phyloP scores from a whole-genome alignment of 495 filamentous ascomycete genomes.

The Trichoderma erinaceum region DNA sequence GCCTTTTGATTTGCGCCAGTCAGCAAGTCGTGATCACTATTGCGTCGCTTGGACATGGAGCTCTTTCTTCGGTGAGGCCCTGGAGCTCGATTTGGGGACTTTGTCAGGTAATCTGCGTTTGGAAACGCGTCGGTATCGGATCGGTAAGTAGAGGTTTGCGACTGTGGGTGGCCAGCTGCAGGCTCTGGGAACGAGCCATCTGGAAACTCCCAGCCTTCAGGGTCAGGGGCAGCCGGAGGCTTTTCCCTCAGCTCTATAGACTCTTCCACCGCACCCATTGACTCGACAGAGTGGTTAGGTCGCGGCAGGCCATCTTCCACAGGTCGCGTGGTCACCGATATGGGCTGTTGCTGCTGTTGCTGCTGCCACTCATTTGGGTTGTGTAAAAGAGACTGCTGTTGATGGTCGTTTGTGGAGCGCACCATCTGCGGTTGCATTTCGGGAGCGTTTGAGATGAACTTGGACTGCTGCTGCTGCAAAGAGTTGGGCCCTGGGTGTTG shows the following conservation, averaged over 20 bases:
- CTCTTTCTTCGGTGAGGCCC: slow-evolving; percentile 75
- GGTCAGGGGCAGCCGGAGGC: slow-evolving; percentile 36
- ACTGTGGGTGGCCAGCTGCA: slow-evolving; percentile 30
- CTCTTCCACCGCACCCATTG: slow-evolving; percentile 45
- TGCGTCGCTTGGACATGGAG: slow-evolving; percentile 59
- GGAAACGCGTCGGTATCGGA: slow-evolving; percentile 84
- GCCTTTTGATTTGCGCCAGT: slow-evolving; percentile 44
- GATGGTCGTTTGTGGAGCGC: slow-evolving; percentile 37
- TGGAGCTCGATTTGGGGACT: slow-evolving; percentile 70
- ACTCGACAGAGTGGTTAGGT: slow-evolving; percentile 51
- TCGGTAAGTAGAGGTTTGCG: slow-evolving; percentile 45
- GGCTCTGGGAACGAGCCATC: slow-evolving; percentile 55
- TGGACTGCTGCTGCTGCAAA: slow-evolving; percentile 42
- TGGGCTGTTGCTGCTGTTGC: slow-evolving; percentile 37
- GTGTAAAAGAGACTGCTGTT: slow-evolving; percentile 13
- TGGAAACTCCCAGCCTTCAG: slow-evolving; percentile 89
- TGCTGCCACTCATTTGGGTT: slow-evolving; percentile 8
- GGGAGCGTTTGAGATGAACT: slow-evolving; percentile 31
- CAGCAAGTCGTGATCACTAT: slow-evolving; percentile 48
- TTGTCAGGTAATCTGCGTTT: slow-evolving; percentile 69
- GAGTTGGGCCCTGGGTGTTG: slow-evolving; percentile 50
- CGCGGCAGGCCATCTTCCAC: slow-evolving; percentile 53
- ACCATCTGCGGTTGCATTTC: slow-evolving; percentile 40
- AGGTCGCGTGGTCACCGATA: slow-evolving; percentile 33
- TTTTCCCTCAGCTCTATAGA: slow-evolving; percentile 32